These are phyloP conservation scores for Trifolium pratense DNA, from an alignment of 306 rosid species.

Conservation along the genomic window DNA sequence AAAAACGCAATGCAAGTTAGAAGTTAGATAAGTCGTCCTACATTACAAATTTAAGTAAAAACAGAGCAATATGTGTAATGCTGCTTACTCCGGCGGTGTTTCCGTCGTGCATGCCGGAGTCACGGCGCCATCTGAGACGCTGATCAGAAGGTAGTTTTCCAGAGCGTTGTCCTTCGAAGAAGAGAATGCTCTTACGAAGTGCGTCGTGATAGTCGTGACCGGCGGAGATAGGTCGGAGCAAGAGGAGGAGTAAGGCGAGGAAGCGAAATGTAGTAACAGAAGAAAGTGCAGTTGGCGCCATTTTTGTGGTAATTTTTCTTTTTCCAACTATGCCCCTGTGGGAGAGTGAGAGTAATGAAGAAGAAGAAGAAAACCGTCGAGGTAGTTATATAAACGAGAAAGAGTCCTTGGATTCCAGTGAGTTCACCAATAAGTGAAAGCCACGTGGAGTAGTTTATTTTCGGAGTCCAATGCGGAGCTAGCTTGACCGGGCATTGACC, in stretches of 20 bases:
- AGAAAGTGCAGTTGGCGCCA: slow-evolving; percentile 51
- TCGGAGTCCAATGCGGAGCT: slow-evolving; percentile 59
- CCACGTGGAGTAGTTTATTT: slow-evolving; percentile 59
- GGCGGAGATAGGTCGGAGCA: slow-evolving; percentile 46
- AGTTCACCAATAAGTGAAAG: neutral
- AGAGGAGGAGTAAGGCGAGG: slow-evolving; percentile 45
- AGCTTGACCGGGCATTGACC: slow-evolving; percentile 59
- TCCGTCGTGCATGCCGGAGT: slow-evolving; percentile 91
- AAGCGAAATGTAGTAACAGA: slow-evolving; percentile 47
- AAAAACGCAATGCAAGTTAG: slow-evolving; percentile 43
- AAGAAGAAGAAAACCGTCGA: slow-evolving; percentile 43
- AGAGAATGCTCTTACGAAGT: slow-evolving; percentile 85
- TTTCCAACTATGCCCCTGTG: slow-evolving; percentile 9
- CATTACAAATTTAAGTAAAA: neutral
- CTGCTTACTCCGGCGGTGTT: slow-evolving; percentile 67
- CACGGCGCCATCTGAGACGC: slow-evolving; percentile 87
- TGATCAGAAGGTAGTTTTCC: slow-evolving; percentile 84
- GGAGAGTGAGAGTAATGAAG: neutral
- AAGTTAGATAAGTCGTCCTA: neutral
- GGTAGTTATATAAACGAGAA: slow-evolving; percentile 66
- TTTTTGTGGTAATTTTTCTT: neutral
- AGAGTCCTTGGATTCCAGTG: slow-evolving; percentile 85
- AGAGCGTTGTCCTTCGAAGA: slow-evolving; percentile 99
- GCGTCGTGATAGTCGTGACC: slow-evolving; percentile 82
- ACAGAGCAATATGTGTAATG: neutral